phyloP scores from a whole-genome alignment of 768 basidiomycete species.

The Suillus subluteus region DNA sequence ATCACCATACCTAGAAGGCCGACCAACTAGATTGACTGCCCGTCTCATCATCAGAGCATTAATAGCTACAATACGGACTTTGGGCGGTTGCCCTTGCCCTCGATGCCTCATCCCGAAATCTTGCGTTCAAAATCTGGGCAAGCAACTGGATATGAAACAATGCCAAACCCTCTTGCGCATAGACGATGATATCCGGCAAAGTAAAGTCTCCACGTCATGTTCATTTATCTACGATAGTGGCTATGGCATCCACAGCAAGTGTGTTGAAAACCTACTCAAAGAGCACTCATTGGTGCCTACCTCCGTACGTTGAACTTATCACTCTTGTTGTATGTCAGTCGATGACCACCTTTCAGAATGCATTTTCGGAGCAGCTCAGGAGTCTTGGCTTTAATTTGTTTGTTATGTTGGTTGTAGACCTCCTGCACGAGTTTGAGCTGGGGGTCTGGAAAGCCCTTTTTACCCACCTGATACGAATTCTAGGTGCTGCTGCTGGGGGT shows the following conservation, averaged over 20 bases:
- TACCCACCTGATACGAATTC: no score
- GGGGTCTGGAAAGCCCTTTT: conserved; percentile 36
- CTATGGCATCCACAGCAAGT: conserved; percentile 7
- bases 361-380: conserved; percentile 26
- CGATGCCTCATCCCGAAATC: conserved; percentile 23
- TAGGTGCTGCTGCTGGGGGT: conserved; percentile 14
- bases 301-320: conserved; percentile 3
- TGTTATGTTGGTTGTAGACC: conserved; percentile 28
- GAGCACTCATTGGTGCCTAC: conserved; percentile 25
- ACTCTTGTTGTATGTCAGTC: background rate
- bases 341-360: conserved; percentile 25
- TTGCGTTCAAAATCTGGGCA: conserved; percentile 17
- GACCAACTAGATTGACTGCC: background rate
- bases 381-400: conserved; percentile 25
- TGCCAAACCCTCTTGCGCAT: background rate
- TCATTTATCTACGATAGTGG: conserved; percentile 20
- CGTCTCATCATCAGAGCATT: conserved; percentile 17
- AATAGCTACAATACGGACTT: conserved; percentile 23
- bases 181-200: conserved; percentile 12
- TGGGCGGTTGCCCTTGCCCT: conserved; percentile 34
- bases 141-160: conserved; percentile 10
- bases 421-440: conserved; percentile 37
- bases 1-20: background rate
- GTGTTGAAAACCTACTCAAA: conserved; percentile 19
- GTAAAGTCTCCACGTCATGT: conserved; percentile 2